A percentile compares a stretch with the other conserved stretches of the same genome.
These are phyloP conservation scores for Castanopsis chinensis DNA, from an alignment of 306 rosid species.

Conservation along the genomic window DNA sequence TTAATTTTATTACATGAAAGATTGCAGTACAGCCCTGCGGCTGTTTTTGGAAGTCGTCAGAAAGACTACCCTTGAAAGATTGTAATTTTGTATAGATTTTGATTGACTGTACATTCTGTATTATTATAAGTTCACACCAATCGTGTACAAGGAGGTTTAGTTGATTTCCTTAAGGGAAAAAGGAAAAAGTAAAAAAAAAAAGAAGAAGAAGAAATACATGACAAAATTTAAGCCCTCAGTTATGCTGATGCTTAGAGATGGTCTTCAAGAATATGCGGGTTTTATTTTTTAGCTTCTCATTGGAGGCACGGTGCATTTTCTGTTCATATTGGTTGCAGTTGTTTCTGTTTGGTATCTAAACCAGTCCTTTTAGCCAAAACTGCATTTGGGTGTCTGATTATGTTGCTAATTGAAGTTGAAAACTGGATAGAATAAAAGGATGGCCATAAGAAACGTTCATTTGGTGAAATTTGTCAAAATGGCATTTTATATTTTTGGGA, in stretches of 20 bases:
- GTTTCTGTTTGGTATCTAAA: too few species aligned
- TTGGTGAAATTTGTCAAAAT: too few species aligned
- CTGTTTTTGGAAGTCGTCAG: slow-evolving; percentile 29
- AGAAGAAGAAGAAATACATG: slow-evolving; percentile 15
- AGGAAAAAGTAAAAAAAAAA: background rate
- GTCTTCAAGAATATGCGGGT: background rate
- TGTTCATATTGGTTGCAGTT: background rate
- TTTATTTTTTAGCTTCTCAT: background rate
- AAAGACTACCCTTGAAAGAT: slow-evolving; percentile 16
- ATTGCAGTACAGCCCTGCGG: slow-evolving; percentile 25
- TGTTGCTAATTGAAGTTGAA: too few species aligned
- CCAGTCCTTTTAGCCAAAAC: too few species aligned
- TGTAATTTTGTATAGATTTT: slow-evolving; percentile 69
- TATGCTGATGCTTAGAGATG: background rate
- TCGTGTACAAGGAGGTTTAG: slow-evolving; percentile 42
- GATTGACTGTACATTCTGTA: slow-evolving; percentile 61
- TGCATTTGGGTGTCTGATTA: too few species aligned
- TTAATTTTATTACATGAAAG: background rate
- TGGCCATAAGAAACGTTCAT: too few species aligned
- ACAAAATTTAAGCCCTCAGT: slow-evolving; percentile 5
- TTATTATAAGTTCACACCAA: slow-evolving; percentile 45
- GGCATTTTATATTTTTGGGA: too few species aligned
- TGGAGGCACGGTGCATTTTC: too few species aligned
- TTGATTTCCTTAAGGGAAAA: slow-evolving; percentile 25
- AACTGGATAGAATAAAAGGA: too few species aligned